Evolutionary conservation across 225 moss, liverwort and hornwort species (phyloP).

Genomic region (Pseudisothecium myosuroides): DNA sequence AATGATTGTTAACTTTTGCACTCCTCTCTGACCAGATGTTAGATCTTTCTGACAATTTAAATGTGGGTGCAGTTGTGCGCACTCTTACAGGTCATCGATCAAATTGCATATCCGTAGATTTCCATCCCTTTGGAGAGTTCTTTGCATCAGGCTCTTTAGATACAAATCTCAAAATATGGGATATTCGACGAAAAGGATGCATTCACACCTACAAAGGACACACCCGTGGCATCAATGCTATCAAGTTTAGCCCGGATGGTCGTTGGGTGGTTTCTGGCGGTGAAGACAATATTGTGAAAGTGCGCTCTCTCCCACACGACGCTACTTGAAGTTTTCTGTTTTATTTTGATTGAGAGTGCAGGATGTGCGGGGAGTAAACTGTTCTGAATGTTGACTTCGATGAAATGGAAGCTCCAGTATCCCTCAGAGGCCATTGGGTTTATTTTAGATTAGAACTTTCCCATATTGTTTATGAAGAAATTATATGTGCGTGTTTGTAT

Average conservation of each 20-base stretch:
- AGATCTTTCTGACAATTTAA: neutral
- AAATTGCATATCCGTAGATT: conserved; percentile 96
- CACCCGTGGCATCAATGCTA: conserved; percentile 83
- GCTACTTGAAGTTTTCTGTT: neutral
- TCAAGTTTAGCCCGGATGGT: conserved; percentile 97
- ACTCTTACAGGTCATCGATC: conserved; percentile 99
- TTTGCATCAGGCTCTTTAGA: conserved; percentile 98
- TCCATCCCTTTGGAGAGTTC: conserved; percentile 98
- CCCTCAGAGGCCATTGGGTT: neutral
- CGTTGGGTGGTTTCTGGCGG: conserved; percentile 99
- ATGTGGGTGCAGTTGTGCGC: conserved; percentile 76
- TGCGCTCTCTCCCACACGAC: conserved; percentile 13
- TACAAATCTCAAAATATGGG: conserved; percentile 99
- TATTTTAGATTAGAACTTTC: neutral
- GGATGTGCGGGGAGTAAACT: neutral
- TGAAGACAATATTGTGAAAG: conserved; percentile 93
- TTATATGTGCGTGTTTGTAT: neutral
- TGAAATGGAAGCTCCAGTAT: neutral
- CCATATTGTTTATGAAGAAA: neutral
- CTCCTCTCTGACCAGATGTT: neutral
- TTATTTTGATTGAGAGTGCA: neutral
- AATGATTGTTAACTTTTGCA: neutral
- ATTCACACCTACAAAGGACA: conserved; percentile 99
- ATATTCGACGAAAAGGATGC: conserved; percentile 91
- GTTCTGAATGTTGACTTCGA: neutral